Evolutionary conservation across 2,329 filamentous ascomycete genomes (phyloP).

Genomic region (Colletotrichum kahawae): DNA sequence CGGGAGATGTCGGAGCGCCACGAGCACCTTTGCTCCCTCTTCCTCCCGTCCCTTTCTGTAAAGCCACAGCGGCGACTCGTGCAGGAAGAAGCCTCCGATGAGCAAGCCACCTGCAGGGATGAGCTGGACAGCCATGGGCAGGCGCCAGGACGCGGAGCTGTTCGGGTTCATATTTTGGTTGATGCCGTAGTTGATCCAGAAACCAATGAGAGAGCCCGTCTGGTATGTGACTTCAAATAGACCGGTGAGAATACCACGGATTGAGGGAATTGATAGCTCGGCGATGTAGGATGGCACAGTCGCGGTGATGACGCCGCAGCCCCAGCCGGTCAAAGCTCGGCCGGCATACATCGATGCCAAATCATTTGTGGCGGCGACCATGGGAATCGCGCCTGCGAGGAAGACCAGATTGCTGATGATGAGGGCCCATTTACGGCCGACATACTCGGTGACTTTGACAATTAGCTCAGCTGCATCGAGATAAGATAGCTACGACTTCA

Average conservation of each 20-base stretch:
- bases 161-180: constrained; percentile 40
- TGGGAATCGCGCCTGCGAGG: constrained; percentile 47
- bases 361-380: constrained; percentile 44
- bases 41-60: constrained; percentile 23
- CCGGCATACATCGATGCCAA: constrained; percentile 54
- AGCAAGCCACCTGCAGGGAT: constrained; percentile 49
- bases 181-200: constrained; percentile 54
- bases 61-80: constrained; percentile 27
- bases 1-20: constrained; percentile 48
- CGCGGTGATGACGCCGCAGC: constrained; percentile 61
- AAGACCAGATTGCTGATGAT: constrained; percentile 50
- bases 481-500: neutral
- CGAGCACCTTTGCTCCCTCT: constrained; percentile 38
- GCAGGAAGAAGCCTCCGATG: constrained; percentile 46
- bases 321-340: constrained; percentile 62
- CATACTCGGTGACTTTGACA: constrained; percentile 44
- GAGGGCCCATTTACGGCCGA: constrained; percentile 56
- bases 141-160: constrained; percentile 46
- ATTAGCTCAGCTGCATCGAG: accelerated
- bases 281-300: constrained; percentile 69
- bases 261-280: constrained; percentile 63
- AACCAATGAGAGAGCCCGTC: constrained; percentile 55
- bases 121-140: constrained; percentile 53
- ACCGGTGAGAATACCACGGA: constrained; percentile 62
- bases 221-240: constrained; percentile 59